Conservation (phyloP, 192 early-diverging fungal species). For the Coemansia brasiliensis region DNA sequence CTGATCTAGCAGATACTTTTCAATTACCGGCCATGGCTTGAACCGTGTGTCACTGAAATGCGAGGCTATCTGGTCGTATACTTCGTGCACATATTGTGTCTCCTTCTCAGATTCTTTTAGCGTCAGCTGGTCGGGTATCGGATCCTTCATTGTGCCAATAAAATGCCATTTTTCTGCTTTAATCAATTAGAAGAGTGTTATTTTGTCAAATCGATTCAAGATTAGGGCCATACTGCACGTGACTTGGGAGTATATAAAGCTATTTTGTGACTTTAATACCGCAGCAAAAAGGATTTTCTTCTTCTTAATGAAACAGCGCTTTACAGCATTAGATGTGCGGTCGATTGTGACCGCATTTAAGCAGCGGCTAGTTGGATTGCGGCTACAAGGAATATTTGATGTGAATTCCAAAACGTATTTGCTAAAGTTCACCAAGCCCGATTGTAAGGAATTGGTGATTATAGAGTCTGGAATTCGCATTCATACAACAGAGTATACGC, state of each 20-base stretch:
- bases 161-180: neutral
- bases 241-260: neutral
- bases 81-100: conserved; percentile 80
- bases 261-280: neutral
- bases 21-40: conserved; percentile 98
- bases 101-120: conserved; percentile 59
- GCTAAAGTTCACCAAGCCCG: conserved; percentile 91
- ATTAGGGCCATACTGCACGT: conserved; percentile 9
- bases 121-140: conserved; percentile 35
- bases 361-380: conserved; percentile 72
- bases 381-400: conserved; percentile 96
- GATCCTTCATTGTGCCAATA: conserved; percentile 20
- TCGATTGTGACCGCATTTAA: conserved; percentile 73
- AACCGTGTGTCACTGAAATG: conserved; percentile 96
- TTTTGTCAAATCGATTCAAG: neutral
- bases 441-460: conserved; percentile 82
- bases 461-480: conserved; percentile 93
- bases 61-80: conserved; percentile 88
- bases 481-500: conserved; percentile 85
- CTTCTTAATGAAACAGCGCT: conserved; percentile 77
- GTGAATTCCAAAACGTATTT: conserved; percentile 86
- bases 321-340: conserved; percentile 86
- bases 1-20: conserved; percentile 69
- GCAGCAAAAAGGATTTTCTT: neutral
- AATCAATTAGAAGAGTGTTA: too few species aligned